Evolutionary conservation across 768 basidiomycete genomes (phyloP).

Genomic region (Termitomyces titanicus): DNA sequence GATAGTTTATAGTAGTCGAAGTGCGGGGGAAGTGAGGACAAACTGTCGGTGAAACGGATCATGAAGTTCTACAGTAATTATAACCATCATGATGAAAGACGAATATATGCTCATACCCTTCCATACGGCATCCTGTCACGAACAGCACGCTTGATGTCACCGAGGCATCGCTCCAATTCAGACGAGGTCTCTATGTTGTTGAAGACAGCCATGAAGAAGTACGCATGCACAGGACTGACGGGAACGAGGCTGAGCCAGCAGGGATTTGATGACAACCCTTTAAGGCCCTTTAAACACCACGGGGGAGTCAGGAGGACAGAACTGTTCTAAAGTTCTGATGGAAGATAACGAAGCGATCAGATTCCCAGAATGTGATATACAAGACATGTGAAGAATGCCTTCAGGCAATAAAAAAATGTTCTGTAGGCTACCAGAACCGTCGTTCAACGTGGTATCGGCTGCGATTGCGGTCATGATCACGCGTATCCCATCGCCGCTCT

Average conservation of each 20-base stretch:
- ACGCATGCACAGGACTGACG: not conserved
- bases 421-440: constrained; percentile 11
- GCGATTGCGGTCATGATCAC: constrained; percentile 14
- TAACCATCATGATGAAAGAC: not conserved
- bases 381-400: not conserved
- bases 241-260: not conserved
- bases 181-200: not conserved
- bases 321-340: not conserved
- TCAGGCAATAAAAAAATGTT: not conserved
- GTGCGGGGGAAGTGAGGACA: not conserved
- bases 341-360: not conserved
- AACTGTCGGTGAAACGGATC: not conserved
- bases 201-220: not conserved
- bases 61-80: not conserved
- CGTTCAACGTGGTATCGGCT: constrained; percentile 15
- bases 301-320: not conserved
- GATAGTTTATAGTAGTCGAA: not conserved
- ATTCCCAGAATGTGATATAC: not conserved
- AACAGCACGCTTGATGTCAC: not conserved
- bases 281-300: not conserved
- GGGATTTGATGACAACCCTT: not conserved
- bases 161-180: not conserved
- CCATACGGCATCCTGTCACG: constrained; percentile 7
- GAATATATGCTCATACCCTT: not conserved
- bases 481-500: constrained; percentile 30